These are phyloP conservation scores for Discostella pseudostelligera DNA, from an alignment of 108 stramenopile genomes.

Conservation along the genomic window DNA sequence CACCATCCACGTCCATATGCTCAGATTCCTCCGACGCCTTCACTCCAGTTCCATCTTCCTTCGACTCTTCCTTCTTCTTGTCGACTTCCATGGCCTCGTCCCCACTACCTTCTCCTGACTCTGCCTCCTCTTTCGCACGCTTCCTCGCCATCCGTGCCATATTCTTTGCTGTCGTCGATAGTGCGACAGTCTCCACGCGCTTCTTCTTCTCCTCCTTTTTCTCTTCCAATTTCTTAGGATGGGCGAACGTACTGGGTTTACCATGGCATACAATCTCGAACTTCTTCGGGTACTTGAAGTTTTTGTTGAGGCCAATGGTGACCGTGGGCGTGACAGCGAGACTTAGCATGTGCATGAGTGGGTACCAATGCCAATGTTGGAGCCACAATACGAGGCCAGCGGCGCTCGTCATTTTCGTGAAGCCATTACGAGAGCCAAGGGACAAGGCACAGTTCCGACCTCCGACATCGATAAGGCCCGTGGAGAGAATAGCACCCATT, in stretches of 20 bases:
- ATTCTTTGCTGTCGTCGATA: constrained; percentile 96
- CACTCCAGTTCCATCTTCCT: constrained; percentile 42
- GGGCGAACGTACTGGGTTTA: constrained; percentile 91
- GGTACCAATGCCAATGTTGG: constrained; percentile 99
- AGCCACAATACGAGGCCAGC: constrained; percentile 95
- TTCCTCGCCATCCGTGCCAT: constrained; percentile 93
- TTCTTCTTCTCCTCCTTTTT: constrained; percentile 99
- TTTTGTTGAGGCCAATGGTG: constrained; percentile 94
- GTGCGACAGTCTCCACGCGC: constrained; percentile 93
- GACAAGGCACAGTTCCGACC: constrained; percentile 92
- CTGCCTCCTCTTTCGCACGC: constrained; percentile 83
- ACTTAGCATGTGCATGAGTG: constrained; percentile 96
- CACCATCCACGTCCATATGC: constrained; percentile 63
- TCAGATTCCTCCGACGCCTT: constrained; percentile 45
- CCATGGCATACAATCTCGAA: constrained; percentile 91
- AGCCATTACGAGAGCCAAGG: constrained; percentile 91
- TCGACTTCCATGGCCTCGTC: constrained; percentile 75
- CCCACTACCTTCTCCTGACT: constrained; percentile 36
- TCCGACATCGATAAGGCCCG: constrained; percentile 97
- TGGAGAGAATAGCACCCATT: constrained; percentile 97
- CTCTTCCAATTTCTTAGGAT: constrained; percentile 95
- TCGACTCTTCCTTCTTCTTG: constrained; percentile 51
- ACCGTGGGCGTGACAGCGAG: constrained; percentile 94
- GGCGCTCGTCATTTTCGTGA: constrained; percentile 93
- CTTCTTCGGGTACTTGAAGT: constrained; percentile 94